Evolutionary conservation across 2,329 filamentous ascomycete species (phyloP).

Genomic region (Chrysoporthe puriensis): DNA sequence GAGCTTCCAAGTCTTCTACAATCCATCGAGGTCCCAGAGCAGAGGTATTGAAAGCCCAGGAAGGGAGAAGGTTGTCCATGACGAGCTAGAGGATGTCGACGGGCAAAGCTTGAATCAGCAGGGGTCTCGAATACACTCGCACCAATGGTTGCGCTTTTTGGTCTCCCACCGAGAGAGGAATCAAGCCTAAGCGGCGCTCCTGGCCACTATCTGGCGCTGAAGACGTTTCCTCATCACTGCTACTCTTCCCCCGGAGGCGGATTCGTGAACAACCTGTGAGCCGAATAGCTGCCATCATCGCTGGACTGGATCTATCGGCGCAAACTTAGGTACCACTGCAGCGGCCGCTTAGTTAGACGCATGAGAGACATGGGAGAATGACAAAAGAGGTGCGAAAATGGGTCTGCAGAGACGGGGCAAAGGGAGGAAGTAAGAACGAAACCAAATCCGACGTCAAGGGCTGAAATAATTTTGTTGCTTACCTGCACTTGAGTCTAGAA

Average conservation of each 20-base stretch:
- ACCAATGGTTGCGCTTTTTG: too few species aligned
- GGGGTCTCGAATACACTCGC: not conserved
- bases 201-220: not conserved
- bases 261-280: too few species aligned
- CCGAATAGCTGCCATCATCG: not conserved
- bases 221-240: not conserved
- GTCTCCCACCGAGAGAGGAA: too few species aligned
- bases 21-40: not conserved
- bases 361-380: not conserved
- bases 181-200: too few species aligned
- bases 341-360: not conserved
- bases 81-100: not conserved
- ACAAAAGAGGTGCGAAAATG: too few species aligned
- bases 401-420: too few species aligned
- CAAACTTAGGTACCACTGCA: not conserved
- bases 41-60: not conserved
- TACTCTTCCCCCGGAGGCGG: too few species aligned
- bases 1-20: not conserved
- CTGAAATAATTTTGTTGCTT: too few species aligned
- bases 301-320: not conserved
- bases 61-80: not conserved
- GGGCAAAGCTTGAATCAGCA: not conserved
- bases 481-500: too few species aligned
- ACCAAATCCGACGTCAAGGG: too few species aligned
- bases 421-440: too few species aligned